phyloP scores from a whole-genome alignment of 805 yeast species.

The Candida succiphila region DNA sequence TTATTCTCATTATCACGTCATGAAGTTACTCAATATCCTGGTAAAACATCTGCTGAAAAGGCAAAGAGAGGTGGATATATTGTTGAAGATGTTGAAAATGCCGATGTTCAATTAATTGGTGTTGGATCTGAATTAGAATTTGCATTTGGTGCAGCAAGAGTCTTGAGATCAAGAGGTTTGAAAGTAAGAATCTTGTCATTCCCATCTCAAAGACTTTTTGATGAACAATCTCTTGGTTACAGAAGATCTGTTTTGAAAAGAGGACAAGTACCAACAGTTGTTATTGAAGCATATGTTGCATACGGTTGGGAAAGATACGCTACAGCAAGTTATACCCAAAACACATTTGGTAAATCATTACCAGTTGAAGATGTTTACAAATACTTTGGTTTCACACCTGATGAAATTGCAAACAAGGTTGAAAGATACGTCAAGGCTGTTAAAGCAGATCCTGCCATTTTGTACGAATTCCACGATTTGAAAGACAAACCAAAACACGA shows the following conservation, averaged over 20 bases:
- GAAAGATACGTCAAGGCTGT: conserved; percentile 48
- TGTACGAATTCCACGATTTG: conserved; percentile 6
- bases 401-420: conserved; percentile 85
- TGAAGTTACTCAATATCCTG: conserved; percentile 79
- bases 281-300: conserved; percentile 88
- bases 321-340: conserved; percentile 92
- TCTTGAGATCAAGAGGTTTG: conserved; percentile 54
- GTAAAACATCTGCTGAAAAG: conserved; percentile 83
- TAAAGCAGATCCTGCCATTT: conserved; percentile 2
- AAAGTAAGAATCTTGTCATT: conserved; percentile 80
- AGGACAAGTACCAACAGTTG: conserved; percentile 85
- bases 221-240: conserved; percentile 73
- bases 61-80: conserved; percentile 95
- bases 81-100: conserved; percentile 36
- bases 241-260: conserved; percentile 73
- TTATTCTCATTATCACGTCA: conserved; percentile 76
- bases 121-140: conserved; percentile 93
- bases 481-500: conserved; percentile 6
- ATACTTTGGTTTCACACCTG: conserved; percentile 83
- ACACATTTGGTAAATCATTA: conserved; percentile 96
- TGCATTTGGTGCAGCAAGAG: conserved; percentile 73
- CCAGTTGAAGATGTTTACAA: conserved; percentile 76
- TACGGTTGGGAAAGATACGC: conserved; percentile 92
- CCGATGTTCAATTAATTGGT: conserved; percentile 72
- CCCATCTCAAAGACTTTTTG: conserved; percentile 90